Base-by-base conservation (phyloP, 495 filamentous ascomycete species). In the Penicillium macrosclerotiorum region DNA sequence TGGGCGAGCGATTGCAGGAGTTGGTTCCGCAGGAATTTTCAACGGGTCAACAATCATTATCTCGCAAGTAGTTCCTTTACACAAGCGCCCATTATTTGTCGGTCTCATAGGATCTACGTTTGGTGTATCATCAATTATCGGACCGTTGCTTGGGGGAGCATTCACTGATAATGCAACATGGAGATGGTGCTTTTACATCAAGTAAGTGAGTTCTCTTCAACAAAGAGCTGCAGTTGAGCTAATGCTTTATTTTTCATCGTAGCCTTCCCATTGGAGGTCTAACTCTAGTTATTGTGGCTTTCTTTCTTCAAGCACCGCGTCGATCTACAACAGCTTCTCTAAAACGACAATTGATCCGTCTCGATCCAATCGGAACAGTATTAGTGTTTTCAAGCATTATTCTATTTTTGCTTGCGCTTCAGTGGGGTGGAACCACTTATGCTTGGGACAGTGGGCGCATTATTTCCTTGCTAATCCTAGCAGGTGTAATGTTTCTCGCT, bases 141-240 rank as follows among this genome's bases (percentile, higher is more conserved):
- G 63, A 0, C 68, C 69, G 9, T 29, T 72, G 12, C 26, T 73
- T 20, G 65, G 68, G 11, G 67, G 68, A 29, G 54, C 42, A 2
- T 63, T 60, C 34, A 61, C 57, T 8, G 54, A 64, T 9, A 57
- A 54, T 12, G 74, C 43, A 60, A 78, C 44, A 61, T 77, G 46
- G 80, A 74, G 80, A 59, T 81, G 75, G 76, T 83, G 80, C 57
- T 83, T 84, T 53, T 83, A 80, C 49, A 80, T 84, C 53, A 84
- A 83, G 41, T 44, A 33, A 22, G 41, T 34, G 14, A 6, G 12
- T 14, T 12, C 30, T 25, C 5, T 13, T n/a, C n/a, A n/a, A n/a
- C n/a, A n/a, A n/a, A n/a, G n/a, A n/a, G n/a, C n/a, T n/a, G n/a
- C n/a, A n/a, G n/a, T n/a, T n/a, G n/a, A n/a, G n/a, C n/a, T n/a